Percentiles rank a stretch among this genome's conserved stretches.
These are phyloP conservation scores for Candida pseudoviswanathii DNA, from an alignment of 1,139 yeast species.

Conservation along the genomic window DNA sequence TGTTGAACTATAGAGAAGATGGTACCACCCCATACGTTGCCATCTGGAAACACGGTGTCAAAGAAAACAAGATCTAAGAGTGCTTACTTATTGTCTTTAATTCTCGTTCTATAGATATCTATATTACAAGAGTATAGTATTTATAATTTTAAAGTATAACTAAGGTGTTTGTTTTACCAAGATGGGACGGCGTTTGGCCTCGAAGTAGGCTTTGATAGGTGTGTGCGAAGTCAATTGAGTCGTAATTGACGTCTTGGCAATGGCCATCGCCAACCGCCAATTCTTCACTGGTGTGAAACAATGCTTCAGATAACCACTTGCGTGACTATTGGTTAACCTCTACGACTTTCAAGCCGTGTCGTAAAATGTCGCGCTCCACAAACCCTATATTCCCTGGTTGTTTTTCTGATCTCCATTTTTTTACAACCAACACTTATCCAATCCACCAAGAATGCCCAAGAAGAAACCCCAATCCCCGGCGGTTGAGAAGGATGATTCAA, in stretches of 20 bases:
- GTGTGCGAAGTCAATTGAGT: neutral
- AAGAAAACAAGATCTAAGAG: constrained; percentile 79
- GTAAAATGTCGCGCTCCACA: neutral
- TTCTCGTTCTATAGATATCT: constrained; percentile 7
- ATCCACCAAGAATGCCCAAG: constrained; percentile 12
- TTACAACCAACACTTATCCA: neutral
- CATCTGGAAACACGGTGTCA: constrained; percentile 98
- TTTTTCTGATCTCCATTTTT: neutral
- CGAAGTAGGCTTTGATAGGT: neutral
- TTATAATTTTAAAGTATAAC: constrained; percentile 6
- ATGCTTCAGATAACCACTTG: neutral
- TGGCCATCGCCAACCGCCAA: neutral
- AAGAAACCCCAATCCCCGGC: constrained; percentile 11
- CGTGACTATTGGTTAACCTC: neutral
- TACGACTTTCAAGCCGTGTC: neutral
- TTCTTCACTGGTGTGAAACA: neutral
- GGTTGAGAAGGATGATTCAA: constrained; percentile 14
- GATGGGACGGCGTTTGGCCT: too few relatives aligned
- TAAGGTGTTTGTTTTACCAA: constrained; percentile 1
- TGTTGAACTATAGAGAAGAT: constrained; percentile 99
- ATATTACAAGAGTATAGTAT: constrained; percentile 7
- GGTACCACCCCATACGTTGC: constrained; percentile 97
- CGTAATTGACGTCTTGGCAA: neutral
- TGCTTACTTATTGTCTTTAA: constrained; percentile 10
- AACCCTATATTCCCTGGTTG: neutral